A percentile compares a stretch with the other conserved stretches of the same genome.
Conservation (phyloP, 2,329 filamentous ascomycete species). For the Aspergillus sp. region DNA sequence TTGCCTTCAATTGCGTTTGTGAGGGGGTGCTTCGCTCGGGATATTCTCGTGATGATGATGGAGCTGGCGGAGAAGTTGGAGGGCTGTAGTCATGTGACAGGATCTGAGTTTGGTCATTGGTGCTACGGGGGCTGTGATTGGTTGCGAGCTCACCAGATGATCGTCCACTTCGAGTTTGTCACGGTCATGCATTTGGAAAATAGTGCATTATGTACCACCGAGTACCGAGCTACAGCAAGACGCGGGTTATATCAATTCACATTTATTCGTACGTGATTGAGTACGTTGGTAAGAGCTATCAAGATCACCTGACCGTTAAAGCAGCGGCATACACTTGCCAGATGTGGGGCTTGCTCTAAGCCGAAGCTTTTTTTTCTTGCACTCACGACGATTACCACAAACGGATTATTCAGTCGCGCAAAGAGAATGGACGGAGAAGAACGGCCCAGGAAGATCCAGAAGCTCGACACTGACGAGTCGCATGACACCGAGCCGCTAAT, state of each 20-base stretch:
- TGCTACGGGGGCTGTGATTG: constrained; percentile 35
- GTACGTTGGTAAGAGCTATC: no score
- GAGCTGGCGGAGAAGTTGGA: constrained; percentile 36
- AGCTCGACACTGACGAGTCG: constrained; percentile 49
- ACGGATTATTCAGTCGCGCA: background rate
- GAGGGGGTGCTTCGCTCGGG: constrained; percentile 22
- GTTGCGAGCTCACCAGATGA: constrained; percentile 12
- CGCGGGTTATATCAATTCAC: background rate
- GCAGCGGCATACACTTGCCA: constrained; percentile 22
- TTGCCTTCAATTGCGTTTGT: constrained; percentile 27
- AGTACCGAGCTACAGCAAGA: background rate
- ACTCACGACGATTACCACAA: background rate
- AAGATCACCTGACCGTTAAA: constrained; percentile 16
- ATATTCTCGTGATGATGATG: constrained; percentile 20
- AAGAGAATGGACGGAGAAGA: constrained; percentile 58
- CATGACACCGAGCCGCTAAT: constrained; percentile 34
- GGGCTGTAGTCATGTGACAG: constrained; percentile 32
- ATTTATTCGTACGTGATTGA: background rate
- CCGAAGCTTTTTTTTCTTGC: constrained; percentile 12
- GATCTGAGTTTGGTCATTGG: constrained; percentile 34
- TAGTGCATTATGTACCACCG: no score
- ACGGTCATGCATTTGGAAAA: no score
- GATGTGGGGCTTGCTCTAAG: constrained; percentile 13
- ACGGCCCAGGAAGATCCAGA: constrained; percentile 59
- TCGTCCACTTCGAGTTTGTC: background rate